Percentiles rank a stretch among this genome's conserved stretches.
Evolutionary conservation across 2,329 filamentous ascomycete species (phyloP).

Genomic region (Neonectria coccinea): DNA sequence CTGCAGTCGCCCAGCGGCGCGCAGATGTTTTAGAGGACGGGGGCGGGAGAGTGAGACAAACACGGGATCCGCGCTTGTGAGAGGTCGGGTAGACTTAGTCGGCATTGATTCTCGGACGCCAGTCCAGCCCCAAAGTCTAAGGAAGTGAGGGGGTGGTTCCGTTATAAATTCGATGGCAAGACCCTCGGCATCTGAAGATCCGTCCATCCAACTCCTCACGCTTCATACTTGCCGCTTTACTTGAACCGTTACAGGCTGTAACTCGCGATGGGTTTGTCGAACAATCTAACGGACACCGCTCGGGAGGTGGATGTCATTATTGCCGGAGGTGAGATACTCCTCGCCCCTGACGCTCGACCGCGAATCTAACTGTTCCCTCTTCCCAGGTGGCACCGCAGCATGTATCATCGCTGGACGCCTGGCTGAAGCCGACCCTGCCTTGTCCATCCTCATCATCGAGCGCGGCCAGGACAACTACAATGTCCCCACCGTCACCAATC

Average conservation of each 20-base stretch:
- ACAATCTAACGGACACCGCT: neutral
- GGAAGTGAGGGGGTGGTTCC: neutral
- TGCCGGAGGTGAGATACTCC: neutral
- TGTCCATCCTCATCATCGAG: constrained; percentile 49
- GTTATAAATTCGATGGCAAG: neutral
- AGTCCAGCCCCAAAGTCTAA: neutral
- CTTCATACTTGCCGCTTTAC: neutral
- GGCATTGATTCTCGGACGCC: neutral
- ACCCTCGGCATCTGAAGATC: neutral
- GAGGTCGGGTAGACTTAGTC: too few species aligned
- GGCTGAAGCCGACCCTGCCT: constrained; percentile 43
- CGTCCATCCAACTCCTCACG: neutral
- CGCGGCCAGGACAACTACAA: constrained; percentile 46
- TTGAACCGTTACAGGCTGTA: too few species aligned
- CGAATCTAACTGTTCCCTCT: too few species aligned
- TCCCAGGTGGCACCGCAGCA: constrained; percentile 48
- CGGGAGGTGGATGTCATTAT: constrained; percentile 6
- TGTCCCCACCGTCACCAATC: constrained; percentile 44
- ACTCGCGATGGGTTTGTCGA: neutral
- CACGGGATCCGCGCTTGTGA: neutral
- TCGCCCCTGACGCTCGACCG: neutral
- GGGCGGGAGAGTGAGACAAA: neutral
- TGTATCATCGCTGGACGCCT: constrained; percentile 49
- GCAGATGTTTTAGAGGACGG: neutral
- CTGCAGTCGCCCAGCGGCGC: neutral